Evolutionary conservation across 179 eudicot species (phyloP).

Genomic region (Monotropa hypopitys): DNA sequence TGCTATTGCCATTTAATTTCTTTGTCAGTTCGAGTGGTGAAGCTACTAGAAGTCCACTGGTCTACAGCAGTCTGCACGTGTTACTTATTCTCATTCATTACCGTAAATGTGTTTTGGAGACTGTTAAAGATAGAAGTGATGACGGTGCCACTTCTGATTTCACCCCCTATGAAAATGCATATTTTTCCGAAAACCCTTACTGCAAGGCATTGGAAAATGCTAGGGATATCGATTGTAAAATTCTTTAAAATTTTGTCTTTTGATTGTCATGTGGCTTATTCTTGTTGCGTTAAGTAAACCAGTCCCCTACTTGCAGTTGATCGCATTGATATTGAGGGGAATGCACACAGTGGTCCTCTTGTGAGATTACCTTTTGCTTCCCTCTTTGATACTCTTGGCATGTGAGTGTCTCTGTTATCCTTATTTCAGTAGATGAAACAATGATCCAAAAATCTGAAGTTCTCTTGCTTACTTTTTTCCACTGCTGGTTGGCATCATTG

Average conservation of each 20-base stretch:
- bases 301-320: conserved; percentile 57
- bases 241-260: conserved; percentile 10
- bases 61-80: conserved; percentile 60
- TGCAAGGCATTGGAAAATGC: conserved; percentile 75
- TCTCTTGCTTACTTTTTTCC: not conserved
- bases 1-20: conserved; percentile 62
- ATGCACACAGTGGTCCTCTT: conserved; percentile 53
- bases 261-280: not conserved
- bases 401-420: conserved; percentile 38
- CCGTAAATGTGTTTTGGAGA: conserved; percentile 39
- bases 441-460: not conserved
- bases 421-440: not conserved
- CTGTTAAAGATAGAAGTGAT: conserved; percentile 24
- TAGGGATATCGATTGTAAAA: conserved; percentile 70
- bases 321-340: conserved; percentile 60
- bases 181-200: conserved; percentile 59
- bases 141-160: conserved; percentile 31
- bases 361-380: conserved; percentile 83
- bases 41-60: conserved; percentile 55
- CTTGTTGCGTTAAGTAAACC: conserved; percentile 9
- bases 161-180: conserved; percentile 36
- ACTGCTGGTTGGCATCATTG: not conserved
- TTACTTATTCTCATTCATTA: conserved; percentile 74
- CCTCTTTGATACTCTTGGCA: conserved; percentile 84
- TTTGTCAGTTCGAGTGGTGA: conserved; percentile 46